A percentile compares a stretch with the other conserved stretches of the same genome.
Conservation (phyloP, 768 basidiomycete genomes). For the Hericium alpestre region DNA sequence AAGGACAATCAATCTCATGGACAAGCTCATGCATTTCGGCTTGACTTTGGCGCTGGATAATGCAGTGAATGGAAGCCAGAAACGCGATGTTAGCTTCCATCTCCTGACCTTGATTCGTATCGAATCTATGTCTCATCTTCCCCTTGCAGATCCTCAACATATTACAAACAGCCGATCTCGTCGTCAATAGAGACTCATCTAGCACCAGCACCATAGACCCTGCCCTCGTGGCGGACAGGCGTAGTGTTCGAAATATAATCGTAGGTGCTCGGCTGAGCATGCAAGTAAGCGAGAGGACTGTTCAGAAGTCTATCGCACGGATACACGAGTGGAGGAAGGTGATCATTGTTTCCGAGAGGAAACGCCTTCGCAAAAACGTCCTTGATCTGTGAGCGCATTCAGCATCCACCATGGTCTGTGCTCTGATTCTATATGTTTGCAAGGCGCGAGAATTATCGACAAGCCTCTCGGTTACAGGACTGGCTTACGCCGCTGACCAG, state of each 20-base stretch:
- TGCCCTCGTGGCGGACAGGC: slow-evolving; percentile 37
- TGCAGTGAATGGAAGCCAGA: slow-evolving; percentile 51
- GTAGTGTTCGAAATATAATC: slow-evolving; percentile 40
- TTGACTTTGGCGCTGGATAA: slow-evolving; percentile 57
- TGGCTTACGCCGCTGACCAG: slow-evolving; percentile 54
- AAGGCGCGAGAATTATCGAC: slow-evolving; percentile 71
- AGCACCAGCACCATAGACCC: slow-evolving; percentile 44
- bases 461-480: slow-evolving; percentile 47
- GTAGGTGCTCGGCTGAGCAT: slow-evolving; percentile 50
- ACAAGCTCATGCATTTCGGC: slow-evolving; percentile 64
- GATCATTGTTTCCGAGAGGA: slow-evolving; percentile 57
- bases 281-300: slow-evolving; percentile 50
- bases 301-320: slow-evolving; percentile 50
- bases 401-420: not conserved
- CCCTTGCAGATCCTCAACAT: slow-evolving; percentile 44
- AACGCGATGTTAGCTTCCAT: slow-evolving; percentile 46
- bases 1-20: slow-evolving; percentile 42
- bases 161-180: slow-evolving; percentile 39
- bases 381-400: slow-evolving; percentile 54
- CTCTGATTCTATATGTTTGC: slow-evolving; percentile 1
- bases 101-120: not conserved
- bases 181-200: slow-evolving; percentile 36
- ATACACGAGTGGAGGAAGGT: slow-evolving; percentile 68
- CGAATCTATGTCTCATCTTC: slow-evolving; percentile 3
- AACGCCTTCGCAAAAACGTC: slow-evolving; percentile 57